These are phyloP conservation scores for Bryoerythrophyllum caledonicum DNA, from an alignment of 225 moss, liverwort and hornwort genomes.

Conservation along the genomic window DNA sequence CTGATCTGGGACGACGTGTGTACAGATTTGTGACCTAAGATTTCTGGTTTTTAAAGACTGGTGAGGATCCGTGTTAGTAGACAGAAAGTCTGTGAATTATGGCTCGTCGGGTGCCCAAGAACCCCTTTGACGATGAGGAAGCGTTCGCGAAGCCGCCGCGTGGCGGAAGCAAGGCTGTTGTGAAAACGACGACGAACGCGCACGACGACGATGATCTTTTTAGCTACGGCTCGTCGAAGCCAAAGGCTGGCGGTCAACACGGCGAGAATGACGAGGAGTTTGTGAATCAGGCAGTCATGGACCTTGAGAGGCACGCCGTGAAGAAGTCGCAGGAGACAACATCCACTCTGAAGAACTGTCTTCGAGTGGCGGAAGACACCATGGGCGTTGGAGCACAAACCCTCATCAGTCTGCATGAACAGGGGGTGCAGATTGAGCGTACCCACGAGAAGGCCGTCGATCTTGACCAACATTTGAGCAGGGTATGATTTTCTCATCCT, in stretches of 20 bases:
- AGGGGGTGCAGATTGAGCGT: conserved; percentile 60
- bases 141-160: conserved; percentile 31
- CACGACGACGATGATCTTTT: conserved; percentile 46
- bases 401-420: conserved; percentile 53
- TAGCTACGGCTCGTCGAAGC: conserved; percentile 41
- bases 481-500: conserved; percentile 31
- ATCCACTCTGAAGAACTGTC: conserved; percentile 47
- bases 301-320: conserved; percentile 56
- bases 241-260: too few species aligned
- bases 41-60: too few species aligned
- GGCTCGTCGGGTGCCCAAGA: conserved; percentile 45
- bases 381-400: conserved; percentile 56
- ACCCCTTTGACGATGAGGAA: conserved; percentile 46
- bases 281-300: conserved; percentile 60
- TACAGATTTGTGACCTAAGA: too few species aligned
- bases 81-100: too few species aligned
- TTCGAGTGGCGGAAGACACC: conserved; percentile 58
- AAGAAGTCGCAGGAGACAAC: conserved; percentile 59
- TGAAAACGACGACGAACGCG: too few species aligned
- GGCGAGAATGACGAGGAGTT: conserved; percentile 42
- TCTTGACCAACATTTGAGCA: conserved; percentile 58
- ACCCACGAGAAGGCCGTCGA: conserved; percentile 60
- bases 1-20: too few species aligned
- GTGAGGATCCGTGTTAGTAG: too few species aligned
- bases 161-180: conserved; percentile 24